Conservation (phyloP, 768 basidiomycete species). For the Coprinopsis strossmayeri region DNA sequence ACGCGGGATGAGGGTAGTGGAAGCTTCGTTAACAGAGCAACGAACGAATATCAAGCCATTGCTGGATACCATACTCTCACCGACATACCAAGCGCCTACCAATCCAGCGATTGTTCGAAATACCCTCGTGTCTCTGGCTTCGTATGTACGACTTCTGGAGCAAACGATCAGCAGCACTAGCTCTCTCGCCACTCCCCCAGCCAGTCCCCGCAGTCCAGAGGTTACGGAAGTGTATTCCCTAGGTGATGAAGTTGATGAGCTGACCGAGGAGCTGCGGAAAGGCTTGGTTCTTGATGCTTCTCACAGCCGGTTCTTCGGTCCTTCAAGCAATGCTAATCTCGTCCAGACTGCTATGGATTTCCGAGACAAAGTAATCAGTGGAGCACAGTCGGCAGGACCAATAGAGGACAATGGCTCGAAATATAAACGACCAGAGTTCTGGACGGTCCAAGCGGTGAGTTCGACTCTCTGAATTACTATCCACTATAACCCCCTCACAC, state of each 20-base stretch:
- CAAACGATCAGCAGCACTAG: no score
- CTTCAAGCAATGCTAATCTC: neutral
- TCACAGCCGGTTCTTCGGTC: conserved; percentile 2
- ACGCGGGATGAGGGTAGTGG: neutral
- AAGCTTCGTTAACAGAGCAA: neutral
- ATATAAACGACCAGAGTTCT: conserved; percentile 39
- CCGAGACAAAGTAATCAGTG: neutral
- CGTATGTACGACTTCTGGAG: neutral
- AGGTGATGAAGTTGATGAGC: neutral
- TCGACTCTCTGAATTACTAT: neutral
- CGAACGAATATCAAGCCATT: conserved; percentile 1
- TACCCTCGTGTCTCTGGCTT: conserved; percentile 1
- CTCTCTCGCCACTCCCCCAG: no score
- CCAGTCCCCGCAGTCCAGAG: no score
- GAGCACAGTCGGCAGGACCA: neutral
- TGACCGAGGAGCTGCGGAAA: neutral
- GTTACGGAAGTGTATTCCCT: no score
- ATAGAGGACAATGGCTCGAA: neutral
- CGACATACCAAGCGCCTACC: conserved; percentile 1
- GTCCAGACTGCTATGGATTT: neutral
- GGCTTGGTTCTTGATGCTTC: neutral
- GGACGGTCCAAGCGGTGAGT: conserved; percentile 40
- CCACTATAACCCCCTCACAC: conserved; percentile 22
- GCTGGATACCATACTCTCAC: neutral
- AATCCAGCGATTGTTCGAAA: conserved; percentile 3